Conservation (phyloP, 2,329 filamentous ascomycete genomes). For the Macrophomina tecta region DNA sequence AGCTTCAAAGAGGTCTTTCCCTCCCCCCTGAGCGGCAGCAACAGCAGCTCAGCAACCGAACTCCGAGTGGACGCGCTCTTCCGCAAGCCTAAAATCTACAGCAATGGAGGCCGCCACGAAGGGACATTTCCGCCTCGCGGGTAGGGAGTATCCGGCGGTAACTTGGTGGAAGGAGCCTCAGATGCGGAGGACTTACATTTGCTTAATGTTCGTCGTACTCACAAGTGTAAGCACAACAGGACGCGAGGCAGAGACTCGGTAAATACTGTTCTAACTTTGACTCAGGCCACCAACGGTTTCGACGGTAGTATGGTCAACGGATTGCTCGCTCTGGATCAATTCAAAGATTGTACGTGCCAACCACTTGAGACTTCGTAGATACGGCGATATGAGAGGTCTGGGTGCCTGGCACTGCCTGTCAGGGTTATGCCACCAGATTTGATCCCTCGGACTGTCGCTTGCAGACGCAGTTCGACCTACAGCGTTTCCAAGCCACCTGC, state of each 20-base stretch:
- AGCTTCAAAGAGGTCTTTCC: background rate
- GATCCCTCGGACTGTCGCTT: too few relatives aligned
- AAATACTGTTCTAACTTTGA: background rate
- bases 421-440: too few relatives aligned
- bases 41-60: background rate
- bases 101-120: slow-evolving; percentile 41
- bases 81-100: background rate
- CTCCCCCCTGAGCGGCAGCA: background rate
- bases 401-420: too few relatives aligned
- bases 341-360: slow-evolving; percentile 32
- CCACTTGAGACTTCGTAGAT: background rate
- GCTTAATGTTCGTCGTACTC: slow-evolving; percentile 40
- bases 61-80: background rate
- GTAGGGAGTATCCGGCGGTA: slow-evolving; percentile 39
- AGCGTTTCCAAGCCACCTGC: background rate
- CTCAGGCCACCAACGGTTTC: slow-evolving; percentile 24
- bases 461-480: background rate
- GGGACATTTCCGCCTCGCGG: slow-evolving; percentile 40
- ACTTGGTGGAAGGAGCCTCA: slow-evolving; percentile 40
- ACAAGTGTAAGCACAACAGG: slow-evolving; percentile 28
- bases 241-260: too few relatives aligned
- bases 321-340: slow-evolving; percentile 36
- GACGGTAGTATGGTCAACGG: slow-evolving; percentile 38
- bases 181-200: slow-evolving; percentile 40
- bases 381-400: too few relatives aligned